Base-by-base conservation (phyloP, 306 rosid species). In the Macrotyloma uniflorum region DNA sequence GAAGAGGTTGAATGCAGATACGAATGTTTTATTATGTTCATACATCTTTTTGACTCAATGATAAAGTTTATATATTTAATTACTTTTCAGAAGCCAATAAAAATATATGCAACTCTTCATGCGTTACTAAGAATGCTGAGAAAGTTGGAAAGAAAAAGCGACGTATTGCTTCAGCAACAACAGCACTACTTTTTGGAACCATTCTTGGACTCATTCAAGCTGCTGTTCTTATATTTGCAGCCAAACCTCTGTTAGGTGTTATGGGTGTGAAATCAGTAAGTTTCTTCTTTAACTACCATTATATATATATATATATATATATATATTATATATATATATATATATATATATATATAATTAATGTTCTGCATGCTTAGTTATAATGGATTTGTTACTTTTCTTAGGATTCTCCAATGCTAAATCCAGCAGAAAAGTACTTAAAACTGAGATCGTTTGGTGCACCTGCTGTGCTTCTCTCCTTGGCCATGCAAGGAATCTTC, bases 401-500 rank as follows among this genome's bases (percentile, higher is more conserved):
- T 35, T 73, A 94, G 98, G 82, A 72, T 54, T 94, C 98, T 33
- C 93, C 98, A n/a, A 92, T 94, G 98, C 80, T 89, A 64, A 74
- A 53, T 9, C 97, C 97, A 35, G 98, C 95, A 63, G 67, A 64
- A 66, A 83, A 85, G 78, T 94, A 92, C 91, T 86, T 94, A 75
- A 88, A 47, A 45, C 79, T 90, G 71, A 86, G 98, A 70, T 84
- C 97, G 0, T 76, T 88, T 3, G 98, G 98, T 42, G 93, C 98
- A 61, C 98, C 98, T 38, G 98, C 98, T 0, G 95, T 90, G 80
- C 98, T 94, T 87, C 91, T 94, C 23, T 88, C 97, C 15, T 86
- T 94, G 86, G 93, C 97, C 72, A 94, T 92, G 91, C 98, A 94
- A 89, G 98, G 98, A 73, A 87, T 94, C 71, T 94, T 92, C 74